phyloP scores from a whole-genome alignment of 495 filamentous ascomycete genomes.

The Podospora pseudoanserina region DNA sequence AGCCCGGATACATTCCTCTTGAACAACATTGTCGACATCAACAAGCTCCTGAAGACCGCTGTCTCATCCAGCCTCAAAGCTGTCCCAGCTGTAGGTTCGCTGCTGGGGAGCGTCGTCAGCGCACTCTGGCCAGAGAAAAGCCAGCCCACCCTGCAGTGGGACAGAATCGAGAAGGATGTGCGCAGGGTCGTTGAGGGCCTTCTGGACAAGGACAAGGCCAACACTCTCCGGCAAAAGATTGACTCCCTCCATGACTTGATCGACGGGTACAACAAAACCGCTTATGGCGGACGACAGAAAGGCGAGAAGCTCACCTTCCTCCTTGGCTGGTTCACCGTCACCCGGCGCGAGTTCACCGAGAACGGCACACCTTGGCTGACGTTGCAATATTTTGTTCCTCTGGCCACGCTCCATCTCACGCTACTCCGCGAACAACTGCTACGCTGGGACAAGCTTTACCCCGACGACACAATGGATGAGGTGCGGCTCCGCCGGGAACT shows the following conservation, averaged over 20 bases:
- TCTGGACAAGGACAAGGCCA: not conserved
- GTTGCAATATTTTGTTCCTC: not conserved
- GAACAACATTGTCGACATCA: not conserved
- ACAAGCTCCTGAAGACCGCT: not conserved
- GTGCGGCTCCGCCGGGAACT: not conserved
- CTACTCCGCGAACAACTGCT: not conserved
- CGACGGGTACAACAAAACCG: not conserved
- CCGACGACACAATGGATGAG: not conserved
- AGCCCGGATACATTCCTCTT: not conserved
- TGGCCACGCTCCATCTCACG: not conserved
- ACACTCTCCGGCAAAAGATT: not conserved
- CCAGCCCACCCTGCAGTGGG: not conserved
- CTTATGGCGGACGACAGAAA: not conserved
- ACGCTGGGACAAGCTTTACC: not conserved
- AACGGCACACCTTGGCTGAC: not conserved
- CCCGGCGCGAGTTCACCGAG: not conserved
- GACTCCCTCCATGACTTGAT: not conserved
- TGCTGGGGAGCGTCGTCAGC: not conserved
- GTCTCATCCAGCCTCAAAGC: not conserved
- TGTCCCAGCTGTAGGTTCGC: not conserved
- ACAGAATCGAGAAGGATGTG: not conserved
- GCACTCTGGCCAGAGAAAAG: not conserved
- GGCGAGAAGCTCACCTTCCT: not conserved
- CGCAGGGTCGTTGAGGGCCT: not conserved
- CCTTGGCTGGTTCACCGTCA: not conserved